These are phyloP conservation scores for Capronia epimyces DNA, from an alignment of 2,329 filamentous ascomycete genomes.

Conservation along the genomic window DNA sequence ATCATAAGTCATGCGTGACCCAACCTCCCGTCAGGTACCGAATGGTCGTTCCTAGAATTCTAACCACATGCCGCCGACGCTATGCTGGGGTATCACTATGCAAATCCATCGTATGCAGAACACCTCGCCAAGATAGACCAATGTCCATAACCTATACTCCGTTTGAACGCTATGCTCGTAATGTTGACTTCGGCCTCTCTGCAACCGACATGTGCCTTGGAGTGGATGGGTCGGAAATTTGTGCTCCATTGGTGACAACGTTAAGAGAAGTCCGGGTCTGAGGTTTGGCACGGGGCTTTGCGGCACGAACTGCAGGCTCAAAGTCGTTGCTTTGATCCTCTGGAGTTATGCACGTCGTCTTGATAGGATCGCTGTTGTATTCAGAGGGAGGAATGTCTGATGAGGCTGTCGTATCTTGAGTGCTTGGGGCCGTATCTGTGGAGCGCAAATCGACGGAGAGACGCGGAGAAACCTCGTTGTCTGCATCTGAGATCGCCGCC, in stretches of 20 bases:
- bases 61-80: conserved; percentile 22
- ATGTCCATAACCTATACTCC: conserved; percentile 19
- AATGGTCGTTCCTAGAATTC: conserved; percentile 7
- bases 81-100: conserved; percentile 27
- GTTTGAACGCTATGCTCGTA: conserved; percentile 24
- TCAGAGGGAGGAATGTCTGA: conserved; percentile 17
- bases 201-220: conserved; percentile 22
- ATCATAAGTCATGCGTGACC: conserved; percentile 19
- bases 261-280: conserved; percentile 14
- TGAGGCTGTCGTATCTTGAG: conserved; percentile 26
- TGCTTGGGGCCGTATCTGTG: conserved; percentile 24
- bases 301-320: conserved; percentile 2
- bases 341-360: neutral
- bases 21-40: conserved; percentile 3
- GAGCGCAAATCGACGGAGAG: conserved; percentile 12
- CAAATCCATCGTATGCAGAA: conserved; percentile 23
- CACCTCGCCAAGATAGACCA: conserved; percentile 22
- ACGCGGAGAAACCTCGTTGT: conserved; percentile 15
- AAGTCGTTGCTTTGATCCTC: conserved; percentile 2
- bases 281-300: conserved; percentile 2
- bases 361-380: neutral
- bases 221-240: conserved; percentile 7
- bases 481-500: conserved; percentile 13
- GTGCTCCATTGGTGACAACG: conserved; percentile 11
- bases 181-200: conserved; percentile 25